These are phyloP conservation scores for Citrus inodora DNA, from an alignment of 345 rosid genomes.

Conservation along the genomic window DNA sequence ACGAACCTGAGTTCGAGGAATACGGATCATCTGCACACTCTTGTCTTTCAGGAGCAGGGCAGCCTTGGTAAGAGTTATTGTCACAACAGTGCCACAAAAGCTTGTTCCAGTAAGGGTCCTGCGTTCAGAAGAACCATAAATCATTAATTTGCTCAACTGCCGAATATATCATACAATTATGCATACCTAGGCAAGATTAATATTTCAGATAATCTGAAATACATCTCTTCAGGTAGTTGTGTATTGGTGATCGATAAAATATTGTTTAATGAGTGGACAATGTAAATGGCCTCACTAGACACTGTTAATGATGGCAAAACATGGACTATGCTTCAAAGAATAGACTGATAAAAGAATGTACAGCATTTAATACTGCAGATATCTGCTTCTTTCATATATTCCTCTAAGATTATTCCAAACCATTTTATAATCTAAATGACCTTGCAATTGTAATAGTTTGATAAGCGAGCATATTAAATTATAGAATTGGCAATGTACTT, in stretches of 20 bases:
- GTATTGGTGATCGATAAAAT: not conserved
- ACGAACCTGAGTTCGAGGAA: constrained; percentile 4
- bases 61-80: constrained; percentile 46
- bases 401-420: not conserved
- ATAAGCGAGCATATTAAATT: not conserved
- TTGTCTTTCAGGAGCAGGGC: constrained; percentile 39
- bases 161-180: too few species aligned
- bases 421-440: not conserved
- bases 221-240: not conserved
- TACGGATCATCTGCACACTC: not conserved
- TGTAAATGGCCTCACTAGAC: not conserved
- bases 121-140: not conserved
- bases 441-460: not conserved
- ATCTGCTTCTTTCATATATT: not conserved
- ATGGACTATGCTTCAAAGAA: not conserved
- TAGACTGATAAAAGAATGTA: not conserved
- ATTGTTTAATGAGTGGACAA: not conserved
- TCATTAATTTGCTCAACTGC: not conserved
- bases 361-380: not conserved
- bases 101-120: constrained; percentile 52
- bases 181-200: not conserved
- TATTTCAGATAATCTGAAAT: not conserved
- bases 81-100: constrained; percentile 45
- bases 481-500: not conserved
- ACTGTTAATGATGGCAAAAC: not conserved